Evolutionary conservation across 2,329 filamentous ascomycete species (phyloP).

Genomic region (Pyrenophora seminiperda): DNA sequence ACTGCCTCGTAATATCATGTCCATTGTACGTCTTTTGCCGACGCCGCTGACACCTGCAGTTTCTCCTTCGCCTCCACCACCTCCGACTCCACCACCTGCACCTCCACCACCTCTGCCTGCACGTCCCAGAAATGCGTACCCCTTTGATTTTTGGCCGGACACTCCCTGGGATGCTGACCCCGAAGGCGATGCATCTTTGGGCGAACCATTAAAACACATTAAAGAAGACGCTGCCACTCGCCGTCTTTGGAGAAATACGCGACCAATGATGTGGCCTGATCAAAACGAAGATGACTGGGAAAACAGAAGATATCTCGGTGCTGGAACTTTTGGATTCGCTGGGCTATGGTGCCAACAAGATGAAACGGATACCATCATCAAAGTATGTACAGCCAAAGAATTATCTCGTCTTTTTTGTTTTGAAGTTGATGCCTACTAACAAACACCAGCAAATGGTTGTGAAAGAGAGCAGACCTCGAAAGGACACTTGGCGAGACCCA

Average conservation of each 20-base stretch:
- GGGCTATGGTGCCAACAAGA: conserved; percentile 13
- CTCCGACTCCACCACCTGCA: not conserved
- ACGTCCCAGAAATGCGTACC: not conserved
- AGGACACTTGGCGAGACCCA: conserved; percentile 7
- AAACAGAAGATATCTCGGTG: conserved; percentile 8
- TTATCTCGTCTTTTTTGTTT: not conserved
- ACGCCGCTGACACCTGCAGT: too few relatives aligned
- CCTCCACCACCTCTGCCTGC: not conserved
- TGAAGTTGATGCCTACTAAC: not conserved
- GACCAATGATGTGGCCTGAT: not conserved
- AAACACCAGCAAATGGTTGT: conserved; percentile 11
- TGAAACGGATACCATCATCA: conserved; percentile 4
- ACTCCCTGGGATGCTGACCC: not conserved
- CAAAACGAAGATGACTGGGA: not conserved
- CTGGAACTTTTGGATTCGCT: conserved; percentile 1
- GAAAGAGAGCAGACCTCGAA: conserved; percentile 4
- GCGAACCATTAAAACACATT: not conserved
- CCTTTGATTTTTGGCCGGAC: not conserved
- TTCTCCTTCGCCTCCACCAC: not conserved
- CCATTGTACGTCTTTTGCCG: too few relatives aligned
- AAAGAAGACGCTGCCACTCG: too few relatives aligned
- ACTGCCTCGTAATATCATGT: not conserved
- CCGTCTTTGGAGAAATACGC: not conserved
- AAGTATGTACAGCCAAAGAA: conserved; percentile 7
- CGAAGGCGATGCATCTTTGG: not conserved